Base-by-base conservation (phyloP, 352 stramenopile genomes). In the Plasmopara muralis region DNA sequence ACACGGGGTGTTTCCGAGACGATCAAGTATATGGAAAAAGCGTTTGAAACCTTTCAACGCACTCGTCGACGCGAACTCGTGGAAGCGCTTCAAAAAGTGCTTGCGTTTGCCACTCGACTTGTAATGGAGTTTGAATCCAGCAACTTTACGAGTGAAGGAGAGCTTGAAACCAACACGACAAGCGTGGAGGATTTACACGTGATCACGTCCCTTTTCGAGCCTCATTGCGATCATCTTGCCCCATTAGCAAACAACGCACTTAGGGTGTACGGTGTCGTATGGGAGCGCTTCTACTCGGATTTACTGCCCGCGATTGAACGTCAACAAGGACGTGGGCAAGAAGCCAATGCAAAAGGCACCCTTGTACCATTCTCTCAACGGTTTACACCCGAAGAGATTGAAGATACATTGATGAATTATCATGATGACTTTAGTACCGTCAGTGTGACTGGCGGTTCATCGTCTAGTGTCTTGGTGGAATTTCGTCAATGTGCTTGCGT, bases 401-500 rank as follows among this genome's bases (percentile, higher is more conserved):
- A 84, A 12, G 74, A 88, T 20, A 70, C 77, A 4, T 46, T 88
- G 0, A 12, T 65, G 14, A 66, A 84, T 41, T 86, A 78, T 34
- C 60, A 81, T 30, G 77, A 88, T 49, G 67, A 80, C 35, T 86
- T 86, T 35, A 64, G 72, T 0, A 15, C 35, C 0, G 77, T 72
- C 25, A 43, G 41, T 50, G 33, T 66, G 5, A 56, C 60, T 54
- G 61, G 61, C 2, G 47, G 29, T 0, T 33, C 34, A 65, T 42
- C 10, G 18, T 0, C 50, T 48, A 1, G 38, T 20, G 50, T 59
- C 9, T 66, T 55, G 2, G 55, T 74, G 20, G 47, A 59, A 5
- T 83, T 88, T 33, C 68, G 73, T 16, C 64, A 62, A 5, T 86
- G 77, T 47, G 53, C 57, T 38, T 88, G 77, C 51, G 47, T 84